These are phyloP conservation scores for Xylaria nigripes DNA, from an alignment of 495 filamentous ascomycete genomes.

Conservation along the genomic window DNA sequence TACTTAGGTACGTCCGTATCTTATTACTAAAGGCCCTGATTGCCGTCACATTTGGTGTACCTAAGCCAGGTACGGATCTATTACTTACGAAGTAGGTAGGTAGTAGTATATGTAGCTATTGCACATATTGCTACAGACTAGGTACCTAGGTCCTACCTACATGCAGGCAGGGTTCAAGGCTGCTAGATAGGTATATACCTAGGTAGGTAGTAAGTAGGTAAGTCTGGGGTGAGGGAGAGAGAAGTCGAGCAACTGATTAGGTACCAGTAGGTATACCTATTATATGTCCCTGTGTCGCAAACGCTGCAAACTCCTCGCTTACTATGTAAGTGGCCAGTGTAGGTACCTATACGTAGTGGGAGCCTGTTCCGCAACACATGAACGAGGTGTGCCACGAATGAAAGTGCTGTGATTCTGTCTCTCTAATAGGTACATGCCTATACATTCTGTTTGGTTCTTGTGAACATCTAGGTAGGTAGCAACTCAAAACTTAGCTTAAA, in stretches of 20 bases:
- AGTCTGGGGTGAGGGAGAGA: slow-evolving; percentile 1
- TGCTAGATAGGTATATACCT: too few species aligned
- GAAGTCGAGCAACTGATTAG: neutral
- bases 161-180: slow-evolving; percentile 7
- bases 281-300: slow-evolving; percentile 3
- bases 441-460: too few species aligned
- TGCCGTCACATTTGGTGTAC: slow-evolving; percentile 45
- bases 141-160: too few species aligned
- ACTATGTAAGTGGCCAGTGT: neutral
- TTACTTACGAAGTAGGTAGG: neutral
- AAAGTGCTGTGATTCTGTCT: too few species aligned
- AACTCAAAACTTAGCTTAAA: too few species aligned
- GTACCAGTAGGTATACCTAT: too few species aligned
- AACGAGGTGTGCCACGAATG: neutral
- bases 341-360: neutral
- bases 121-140: slow-evolving; percentile 13
- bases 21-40: slow-evolving; percentile 44
- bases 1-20: too few species aligned
- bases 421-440: too few species aligned
- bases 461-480: too few species aligned
- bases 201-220: too few species aligned
- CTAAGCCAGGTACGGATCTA: slow-evolving; percentile 24
- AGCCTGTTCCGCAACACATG: neutral
- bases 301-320: slow-evolving; percentile 8
- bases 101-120: slow-evolving; percentile 12